Conservation (phyloP, 2,329 filamentous ascomycete species). For the Fusarium sp. region DNA sequence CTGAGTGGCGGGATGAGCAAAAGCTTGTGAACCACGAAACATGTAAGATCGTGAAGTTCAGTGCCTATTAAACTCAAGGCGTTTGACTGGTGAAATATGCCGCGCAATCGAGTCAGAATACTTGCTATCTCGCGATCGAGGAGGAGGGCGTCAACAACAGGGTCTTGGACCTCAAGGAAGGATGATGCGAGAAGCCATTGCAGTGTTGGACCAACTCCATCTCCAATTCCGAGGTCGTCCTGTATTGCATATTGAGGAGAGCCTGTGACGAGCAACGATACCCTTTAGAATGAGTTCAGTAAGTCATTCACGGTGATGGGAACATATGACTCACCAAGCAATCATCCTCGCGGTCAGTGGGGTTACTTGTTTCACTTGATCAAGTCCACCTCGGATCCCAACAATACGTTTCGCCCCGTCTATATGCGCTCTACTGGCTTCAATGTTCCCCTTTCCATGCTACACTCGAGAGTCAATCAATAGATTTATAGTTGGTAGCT, state of each 20-base stretch:
- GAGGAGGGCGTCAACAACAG: slow-evolving; percentile 33
- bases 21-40: slow-evolving; percentile 62
- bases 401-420: slow-evolving; percentile 60
- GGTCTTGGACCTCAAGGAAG: slow-evolving; percentile 1
- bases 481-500: fast-evolving
- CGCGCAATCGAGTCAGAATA: slow-evolving; percentile 55
- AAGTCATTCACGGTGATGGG: background rate
- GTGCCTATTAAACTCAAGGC: slow-evolving; percentile 48
- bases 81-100: slow-evolving; percentile 51
- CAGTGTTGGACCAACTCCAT: slow-evolving; percentile 58
- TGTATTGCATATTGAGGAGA: slow-evolving; percentile 63
- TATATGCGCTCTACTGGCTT: slow-evolving; percentile 58
- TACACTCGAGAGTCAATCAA: slow-evolving; percentile 33
- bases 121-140: slow-evolving; percentile 49
- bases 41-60: slow-evolving; percentile 63
- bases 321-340: slow-evolving; percentile 54
- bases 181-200: slow-evolving; percentile 56
- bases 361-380: slow-evolving; percentile 56
- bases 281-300: slow-evolving; percentile 50
- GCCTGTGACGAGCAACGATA: slow-evolving; percentile 65
- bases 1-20: slow-evolving; percentile 42
- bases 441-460: slow-evolving; percentile 63
- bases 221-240: slow-evolving; percentile 57
- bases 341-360: slow-evolving; percentile 66
- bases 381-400: slow-evolving; percentile 60